A percentile compares a stretch with the other conserved stretches of the same genome.
These are phyloP conservation scores for Fusarium sp. DNA, from an alignment of 2,329 filamentous ascomycete species.

Conservation along the genomic window DNA sequence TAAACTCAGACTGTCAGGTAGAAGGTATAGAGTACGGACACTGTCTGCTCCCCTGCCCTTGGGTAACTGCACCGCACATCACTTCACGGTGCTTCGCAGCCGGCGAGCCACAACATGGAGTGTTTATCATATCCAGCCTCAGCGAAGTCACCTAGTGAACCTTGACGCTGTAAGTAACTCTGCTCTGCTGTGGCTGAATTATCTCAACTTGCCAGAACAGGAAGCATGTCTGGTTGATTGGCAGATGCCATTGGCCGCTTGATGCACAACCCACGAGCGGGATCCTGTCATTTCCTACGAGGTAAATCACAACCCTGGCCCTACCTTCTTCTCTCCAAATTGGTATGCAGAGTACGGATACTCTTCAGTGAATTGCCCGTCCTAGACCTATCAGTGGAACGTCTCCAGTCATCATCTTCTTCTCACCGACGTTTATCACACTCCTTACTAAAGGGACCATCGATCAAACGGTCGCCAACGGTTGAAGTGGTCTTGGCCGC, in stretches of 20 bases:
- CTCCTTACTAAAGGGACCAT: not conserved
- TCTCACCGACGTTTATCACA: constrained; percentile 28
- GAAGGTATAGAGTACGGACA: not conserved
- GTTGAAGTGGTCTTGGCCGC: constrained; percentile 8
- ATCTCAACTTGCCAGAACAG: constrained; percentile 40
- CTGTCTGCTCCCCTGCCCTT: not conserved
- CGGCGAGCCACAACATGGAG: constrained; percentile 14
- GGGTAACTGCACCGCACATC: not conserved
- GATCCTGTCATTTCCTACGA: constrained; percentile 2
- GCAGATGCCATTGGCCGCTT: constrained; percentile 36
- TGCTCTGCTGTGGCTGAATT: constrained; percentile 29
- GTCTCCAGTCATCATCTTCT: not conserved
- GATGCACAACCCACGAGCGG: constrained; percentile 21
- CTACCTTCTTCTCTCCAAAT: not conserved
- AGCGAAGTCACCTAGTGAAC: not conserved
- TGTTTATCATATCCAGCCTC: constrained; percentile 20
- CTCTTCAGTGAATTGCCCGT: not conserved
- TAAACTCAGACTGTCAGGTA: not conserved
- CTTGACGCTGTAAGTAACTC: not conserved
- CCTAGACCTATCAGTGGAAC: not conserved
- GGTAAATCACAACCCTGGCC: constrained; percentile 3
- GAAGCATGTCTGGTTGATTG: constrained; percentile 31
- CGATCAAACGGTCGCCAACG: constrained; percentile 7
- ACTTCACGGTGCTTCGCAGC: constrained; percentile 1
- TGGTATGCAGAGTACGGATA: not conserved